phyloP scores from a whole-genome alignment of 352 stramenopile genomes.

The Phytopythium kandeliae region DNA sequence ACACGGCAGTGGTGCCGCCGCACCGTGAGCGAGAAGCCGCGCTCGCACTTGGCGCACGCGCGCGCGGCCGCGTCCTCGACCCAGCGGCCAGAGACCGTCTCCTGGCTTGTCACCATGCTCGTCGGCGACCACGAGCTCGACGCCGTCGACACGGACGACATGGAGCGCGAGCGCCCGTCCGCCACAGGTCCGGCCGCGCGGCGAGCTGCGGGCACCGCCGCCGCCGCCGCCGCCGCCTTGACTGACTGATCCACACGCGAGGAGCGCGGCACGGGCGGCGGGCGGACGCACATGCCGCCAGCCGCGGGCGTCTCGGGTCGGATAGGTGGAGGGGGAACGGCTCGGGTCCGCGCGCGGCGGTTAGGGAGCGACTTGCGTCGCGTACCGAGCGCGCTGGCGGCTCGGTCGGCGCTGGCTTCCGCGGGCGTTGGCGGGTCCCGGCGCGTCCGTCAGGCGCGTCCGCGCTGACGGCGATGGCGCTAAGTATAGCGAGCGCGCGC shows the following conservation, averaged over 20 bases:
- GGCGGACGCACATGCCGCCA: conserved; percentile 37
- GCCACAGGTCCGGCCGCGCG: not conserved
- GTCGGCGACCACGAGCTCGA: conserved; percentile 66
- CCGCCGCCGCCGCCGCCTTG: conserved; percentile 12
- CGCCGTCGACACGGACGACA: conserved; percentile 62
- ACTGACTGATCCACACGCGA: conserved; percentile 17
- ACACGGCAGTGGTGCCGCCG: conserved; percentile 79
- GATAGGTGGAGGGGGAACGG: too few species aligned
- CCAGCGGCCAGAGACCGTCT: conserved; percentile 70
- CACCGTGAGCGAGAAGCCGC: conserved; percentile 66
- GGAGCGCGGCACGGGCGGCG: conserved; percentile 21
- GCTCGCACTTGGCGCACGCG: conserved; percentile 63
- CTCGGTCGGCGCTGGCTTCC: too few species aligned
- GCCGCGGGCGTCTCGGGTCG: not conserved
- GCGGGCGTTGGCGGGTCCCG: too few species aligned
- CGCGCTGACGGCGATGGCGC: too few species aligned
- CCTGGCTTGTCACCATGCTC: conserved; percentile 26
- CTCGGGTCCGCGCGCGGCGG: too few species aligned
- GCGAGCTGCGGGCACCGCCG: not conserved
- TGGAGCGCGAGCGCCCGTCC: conserved; percentile 27
- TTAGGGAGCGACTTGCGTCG: too few species aligned
- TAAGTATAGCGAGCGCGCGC: too few species aligned
- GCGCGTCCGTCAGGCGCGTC: too few species aligned
- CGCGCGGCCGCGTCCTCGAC: conserved; percentile 46
- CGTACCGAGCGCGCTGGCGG: too few species aligned